Conservation (phyloP, 2,329 filamentous ascomycete species). For the Penicillium hordei region DNA sequence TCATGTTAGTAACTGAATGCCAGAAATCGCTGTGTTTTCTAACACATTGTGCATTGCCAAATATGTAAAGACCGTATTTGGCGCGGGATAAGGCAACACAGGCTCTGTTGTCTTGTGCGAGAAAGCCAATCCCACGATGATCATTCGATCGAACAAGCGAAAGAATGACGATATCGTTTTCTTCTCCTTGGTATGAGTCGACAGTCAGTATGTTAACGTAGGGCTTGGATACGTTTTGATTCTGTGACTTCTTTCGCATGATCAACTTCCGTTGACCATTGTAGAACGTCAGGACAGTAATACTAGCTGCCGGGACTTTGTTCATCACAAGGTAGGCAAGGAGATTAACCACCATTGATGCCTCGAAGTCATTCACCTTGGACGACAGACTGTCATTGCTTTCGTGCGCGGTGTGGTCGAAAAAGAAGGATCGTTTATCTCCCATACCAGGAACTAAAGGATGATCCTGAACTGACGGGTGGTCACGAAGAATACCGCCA, state of each 20-base stretch:
- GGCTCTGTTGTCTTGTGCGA: conserved; percentile 63
- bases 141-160: conserved; percentile 74
- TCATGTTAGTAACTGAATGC: conserved; percentile 50
- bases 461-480: conserved; percentile 56
- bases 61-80: conserved; percentile 76
- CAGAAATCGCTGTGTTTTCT: conserved; percentile 52
- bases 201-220: conserved; percentile 70
- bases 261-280: conserved; percentile 75
- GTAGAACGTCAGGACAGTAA: conserved; percentile 86
- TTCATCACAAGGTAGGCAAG: conserved; percentile 71
- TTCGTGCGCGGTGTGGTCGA: conserved; percentile 66
- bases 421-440: conserved; percentile 59
- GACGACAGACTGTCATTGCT: conserved; percentile 62
- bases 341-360: conserved; percentile 72
- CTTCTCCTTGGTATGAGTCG: conserved; percentile 87
- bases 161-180: conserved; percentile 79
- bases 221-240: conserved; percentile 43
- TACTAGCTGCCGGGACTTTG: conserved; percentile 57
- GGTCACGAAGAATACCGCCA: conserved; percentile 54
- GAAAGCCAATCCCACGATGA: conserved; percentile 65
- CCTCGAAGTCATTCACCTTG: conserved; percentile 69
- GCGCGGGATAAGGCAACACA: conserved; percentile 69
- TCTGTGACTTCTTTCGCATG: conserved; percentile 41
- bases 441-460: conserved; percentile 64
- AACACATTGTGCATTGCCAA: conserved; percentile 67